Conservation (phyloP, 2,329 filamentous ascomycete genomes). For the Xylogone sp. region DNA sequence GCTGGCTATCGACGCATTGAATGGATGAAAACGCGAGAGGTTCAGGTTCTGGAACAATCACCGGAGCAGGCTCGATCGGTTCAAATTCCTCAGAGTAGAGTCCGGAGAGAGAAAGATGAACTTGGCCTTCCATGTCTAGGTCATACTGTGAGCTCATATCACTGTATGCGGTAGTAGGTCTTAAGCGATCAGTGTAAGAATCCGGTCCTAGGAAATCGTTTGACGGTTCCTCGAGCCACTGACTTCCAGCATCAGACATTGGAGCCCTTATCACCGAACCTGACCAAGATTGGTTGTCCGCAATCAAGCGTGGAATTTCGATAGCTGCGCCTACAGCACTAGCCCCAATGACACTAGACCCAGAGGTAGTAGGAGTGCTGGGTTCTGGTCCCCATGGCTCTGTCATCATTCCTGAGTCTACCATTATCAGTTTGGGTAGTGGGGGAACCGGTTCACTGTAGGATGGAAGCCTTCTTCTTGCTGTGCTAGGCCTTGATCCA, state of each 20-base stretch:
- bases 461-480: slow-evolving; percentile 29
- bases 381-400: slow-evolving; percentile 45
- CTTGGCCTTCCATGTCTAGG: slow-evolving; percentile 44
- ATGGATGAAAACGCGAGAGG: slow-evolving; percentile 9
- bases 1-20: slow-evolving; percentile 2
- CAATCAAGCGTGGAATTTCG: slow-evolving; percentile 11
- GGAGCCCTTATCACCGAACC: slow-evolving; percentile 10
- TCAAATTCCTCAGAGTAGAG: slow-evolving; percentile 31
- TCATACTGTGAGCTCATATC: slow-evolving; percentile 51
- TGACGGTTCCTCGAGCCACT: slow-evolving; percentile 24
- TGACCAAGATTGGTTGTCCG: slow-evolving; percentile 12
- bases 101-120: slow-evolving; percentile 29
- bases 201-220: slow-evolving; percentile 14
- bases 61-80: slow-evolving; percentile 23
- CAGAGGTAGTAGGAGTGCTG: slow-evolving; percentile 13
- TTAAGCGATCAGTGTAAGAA: slow-evolving; percentile 30
- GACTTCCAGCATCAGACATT: slow-evolving; percentile 25
- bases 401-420: slow-evolving; percentile 59
- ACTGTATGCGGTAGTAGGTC: slow-evolving; percentile 46
- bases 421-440: slow-evolving; percentile 49
- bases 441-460: slow-evolving; percentile 46
- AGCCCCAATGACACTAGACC: slow-evolving; percentile 9
- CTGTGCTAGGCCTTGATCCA: slow-evolving; percentile 31
- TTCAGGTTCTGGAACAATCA: slow-evolving; percentile 2
- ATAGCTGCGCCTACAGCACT: slow-evolving; percentile 14